Evolutionary conservation across 805 yeast species (phyloP).

Genomic region (Metschnikowia bowlesiae): DNA sequence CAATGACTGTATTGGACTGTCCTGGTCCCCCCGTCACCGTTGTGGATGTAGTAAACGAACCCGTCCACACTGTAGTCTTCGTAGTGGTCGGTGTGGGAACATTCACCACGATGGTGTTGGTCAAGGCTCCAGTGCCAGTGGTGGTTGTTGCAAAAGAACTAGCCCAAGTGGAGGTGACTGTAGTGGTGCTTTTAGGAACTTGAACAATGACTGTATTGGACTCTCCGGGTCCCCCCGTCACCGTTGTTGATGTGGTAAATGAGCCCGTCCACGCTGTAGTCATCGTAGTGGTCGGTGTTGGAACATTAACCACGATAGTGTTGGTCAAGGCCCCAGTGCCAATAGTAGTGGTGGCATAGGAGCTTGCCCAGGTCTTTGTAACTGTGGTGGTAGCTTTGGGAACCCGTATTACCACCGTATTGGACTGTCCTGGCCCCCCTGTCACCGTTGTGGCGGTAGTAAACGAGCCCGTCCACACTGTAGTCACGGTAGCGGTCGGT

Average conservation of each 20-base stretch:
- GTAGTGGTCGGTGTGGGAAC: slow-evolving; percentile 7
- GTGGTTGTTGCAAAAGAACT: neutral
- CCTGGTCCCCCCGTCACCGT: no score
- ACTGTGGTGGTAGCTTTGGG: no score
- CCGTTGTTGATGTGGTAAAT: neutral
- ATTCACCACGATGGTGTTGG: neutral
- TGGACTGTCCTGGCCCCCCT: slow-evolving; percentile 16
- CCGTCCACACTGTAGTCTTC: slow-evolving; percentile 6
- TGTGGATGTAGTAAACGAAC: no score
- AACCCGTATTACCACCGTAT: slow-evolving; percentile 12
- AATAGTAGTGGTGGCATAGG: no score
- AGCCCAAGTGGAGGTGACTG: no score
- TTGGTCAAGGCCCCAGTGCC: no score
- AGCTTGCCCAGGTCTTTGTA: no score
- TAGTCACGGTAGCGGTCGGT: slow-evolving; percentile 1
- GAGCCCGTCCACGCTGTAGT: slow-evolving; percentile 10
- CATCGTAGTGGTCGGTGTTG: slow-evolving; percentile 2
- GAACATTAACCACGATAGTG: neutral
- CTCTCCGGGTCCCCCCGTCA: no score
- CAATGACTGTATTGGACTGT: no score
- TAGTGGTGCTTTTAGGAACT: slow-evolving; percentile 4
- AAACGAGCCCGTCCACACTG: neutral
- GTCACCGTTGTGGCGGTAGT: slow-evolving; percentile 5
- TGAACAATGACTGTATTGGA: slow-evolving; percentile 6
- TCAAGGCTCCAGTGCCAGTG: no score